Conservation (phyloP, 176 grass and related monocot species). For the Carex scoparia region DNA sequence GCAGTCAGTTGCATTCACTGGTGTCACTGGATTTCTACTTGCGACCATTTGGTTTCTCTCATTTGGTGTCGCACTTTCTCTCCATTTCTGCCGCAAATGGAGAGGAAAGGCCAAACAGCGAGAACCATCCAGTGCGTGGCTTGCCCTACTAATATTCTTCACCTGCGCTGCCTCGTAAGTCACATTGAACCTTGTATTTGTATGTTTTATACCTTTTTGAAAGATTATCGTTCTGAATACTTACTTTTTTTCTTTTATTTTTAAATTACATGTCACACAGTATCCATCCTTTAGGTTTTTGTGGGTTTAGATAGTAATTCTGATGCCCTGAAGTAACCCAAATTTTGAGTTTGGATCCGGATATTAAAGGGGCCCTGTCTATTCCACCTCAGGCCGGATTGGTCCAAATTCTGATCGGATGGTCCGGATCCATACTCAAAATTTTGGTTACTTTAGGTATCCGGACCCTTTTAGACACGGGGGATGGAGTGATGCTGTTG, state of each 20-base stretch:
- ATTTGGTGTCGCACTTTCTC: constrained; percentile 46
- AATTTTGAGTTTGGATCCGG: too few relatives aligned
- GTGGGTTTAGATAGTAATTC: not conserved
- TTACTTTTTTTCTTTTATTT: not conserved
- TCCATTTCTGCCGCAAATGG: constrained; percentile 45
- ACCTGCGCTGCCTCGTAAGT: constrained; percentile 56
- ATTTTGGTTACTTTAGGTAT: too few relatives aligned
- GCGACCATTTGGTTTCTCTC: constrained; percentile 51
- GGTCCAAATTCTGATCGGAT: too few relatives aligned
- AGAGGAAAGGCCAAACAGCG: constrained; percentile 46
- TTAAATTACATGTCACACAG: not conserved
- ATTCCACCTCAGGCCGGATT: too few relatives aligned
- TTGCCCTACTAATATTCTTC: constrained; percentile 55
- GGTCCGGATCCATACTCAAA: too few relatives aligned
- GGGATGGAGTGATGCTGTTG: not conserved
- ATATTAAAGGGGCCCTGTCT: too few relatives aligned
- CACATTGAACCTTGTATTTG: not conserved
- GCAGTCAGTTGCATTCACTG: constrained; percentile 89
- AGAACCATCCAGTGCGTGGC: constrained; percentile 18
- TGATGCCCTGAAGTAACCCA: too few relatives aligned
- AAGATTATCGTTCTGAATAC: not conserved
- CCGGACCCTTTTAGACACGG: not conserved
- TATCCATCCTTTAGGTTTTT: not conserved
- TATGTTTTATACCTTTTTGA: not conserved
- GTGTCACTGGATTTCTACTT: constrained; percentile 63